phyloP scores from a whole-genome alignment of 352 stramenopile genomes.

The Globisporangium radiosum region DNA sequence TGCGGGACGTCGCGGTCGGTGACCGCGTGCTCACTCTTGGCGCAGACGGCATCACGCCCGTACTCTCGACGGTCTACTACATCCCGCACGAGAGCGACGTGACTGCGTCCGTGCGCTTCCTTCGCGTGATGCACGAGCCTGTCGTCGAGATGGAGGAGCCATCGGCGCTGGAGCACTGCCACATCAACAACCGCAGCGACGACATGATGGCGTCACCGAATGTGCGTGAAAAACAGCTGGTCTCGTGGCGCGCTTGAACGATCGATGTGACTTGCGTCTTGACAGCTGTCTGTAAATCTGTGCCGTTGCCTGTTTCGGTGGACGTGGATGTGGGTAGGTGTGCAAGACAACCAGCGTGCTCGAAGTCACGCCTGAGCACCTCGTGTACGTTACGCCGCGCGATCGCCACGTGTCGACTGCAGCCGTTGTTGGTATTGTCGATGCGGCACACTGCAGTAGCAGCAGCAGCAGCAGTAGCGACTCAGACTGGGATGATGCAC shows the following conservation, averaged over 20 bases:
- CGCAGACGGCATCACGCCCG: slow-evolving; percentile 13
- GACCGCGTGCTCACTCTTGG: slow-evolving; percentile 53
- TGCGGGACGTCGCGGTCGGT: slow-evolving; percentile 20
- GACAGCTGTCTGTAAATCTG: too few relatives aligned
- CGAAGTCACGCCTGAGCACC: slow-evolving; percentile 41
- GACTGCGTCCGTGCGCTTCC: slow-evolving; percentile 14
- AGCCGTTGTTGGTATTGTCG: too few relatives aligned
- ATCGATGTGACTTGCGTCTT: background rate
- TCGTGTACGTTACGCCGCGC: slow-evolving; percentile 27
- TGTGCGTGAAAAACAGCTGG: background rate
- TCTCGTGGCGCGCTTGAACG: background rate
- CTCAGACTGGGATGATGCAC: background rate
- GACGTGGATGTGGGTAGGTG: too few relatives aligned
- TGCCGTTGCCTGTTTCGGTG: background rate
- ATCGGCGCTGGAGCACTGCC: background rate
- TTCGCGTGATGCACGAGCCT: slow-evolving; percentile 29
- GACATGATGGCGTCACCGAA: background rate
- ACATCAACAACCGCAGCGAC: slow-evolving; percentile 1
- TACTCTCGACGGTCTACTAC: slow-evolving; percentile 61
- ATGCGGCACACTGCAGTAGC: too few relatives aligned
- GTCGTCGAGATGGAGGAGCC: too few relatives aligned
- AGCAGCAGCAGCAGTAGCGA: too few relatives aligned
- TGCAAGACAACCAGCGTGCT: slow-evolving; percentile 11
- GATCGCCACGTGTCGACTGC: too few relatives aligned
- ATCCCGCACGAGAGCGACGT: slow-evolving; percentile 42